phyloP scores from a whole-genome alignment of 208 protist species.

The Jaenimonas drosophilae region DNA sequence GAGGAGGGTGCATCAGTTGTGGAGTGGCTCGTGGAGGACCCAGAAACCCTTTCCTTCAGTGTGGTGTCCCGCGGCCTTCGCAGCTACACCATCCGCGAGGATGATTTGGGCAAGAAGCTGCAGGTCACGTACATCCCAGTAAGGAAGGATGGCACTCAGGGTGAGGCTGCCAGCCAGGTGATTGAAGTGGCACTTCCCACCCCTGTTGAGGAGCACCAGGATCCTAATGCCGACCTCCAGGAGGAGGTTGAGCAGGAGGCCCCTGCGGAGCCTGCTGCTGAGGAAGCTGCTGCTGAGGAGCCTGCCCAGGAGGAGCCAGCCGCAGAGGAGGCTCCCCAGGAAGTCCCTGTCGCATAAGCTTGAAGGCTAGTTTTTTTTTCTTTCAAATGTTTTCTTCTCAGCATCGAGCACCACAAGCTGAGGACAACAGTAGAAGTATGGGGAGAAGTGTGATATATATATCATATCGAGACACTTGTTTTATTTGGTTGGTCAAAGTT shows the following conservation, averaged over 20 bases:
- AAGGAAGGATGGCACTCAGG: constrained; percentile 55
- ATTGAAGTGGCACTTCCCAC: constrained; percentile 14
- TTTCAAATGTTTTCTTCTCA: constrained; percentile 3
- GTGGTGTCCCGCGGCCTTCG: constrained; percentile 30
- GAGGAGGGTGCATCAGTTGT: constrained; percentile 53
- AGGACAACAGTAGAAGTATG: constrained; percentile 3
- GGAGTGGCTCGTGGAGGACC: constrained; percentile 62
- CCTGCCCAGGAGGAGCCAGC: constrained; percentile 4
- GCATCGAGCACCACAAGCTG: background rate
- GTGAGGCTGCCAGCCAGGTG: constrained; percentile 56
- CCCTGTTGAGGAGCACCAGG: constrained; percentile 3
- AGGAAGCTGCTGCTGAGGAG: background rate
- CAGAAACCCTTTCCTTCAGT: constrained; percentile 41
- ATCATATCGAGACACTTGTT: constrained; percentile 1
- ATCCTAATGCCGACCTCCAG: constrained; percentile 6
- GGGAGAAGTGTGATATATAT: background rate
- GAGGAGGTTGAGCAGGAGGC: constrained; percentile 8
- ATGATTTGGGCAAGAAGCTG: constrained; percentile 71
- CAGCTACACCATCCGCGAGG: constrained; percentile 43
- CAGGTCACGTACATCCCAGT: constrained; percentile 80
- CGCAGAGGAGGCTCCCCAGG: background rate
- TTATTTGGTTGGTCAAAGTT: background rate
- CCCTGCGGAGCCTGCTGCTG: background rate
- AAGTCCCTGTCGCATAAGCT: background rate
- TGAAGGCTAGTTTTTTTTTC: constrained; percentile 7